A percentile compares a stretch with the other conserved stretches of the same genome.
These are phyloP conservation scores for Penicillium goetzii DNA, from an alignment of 495 filamentous ascomycete species.

Conservation along the genomic window DNA sequence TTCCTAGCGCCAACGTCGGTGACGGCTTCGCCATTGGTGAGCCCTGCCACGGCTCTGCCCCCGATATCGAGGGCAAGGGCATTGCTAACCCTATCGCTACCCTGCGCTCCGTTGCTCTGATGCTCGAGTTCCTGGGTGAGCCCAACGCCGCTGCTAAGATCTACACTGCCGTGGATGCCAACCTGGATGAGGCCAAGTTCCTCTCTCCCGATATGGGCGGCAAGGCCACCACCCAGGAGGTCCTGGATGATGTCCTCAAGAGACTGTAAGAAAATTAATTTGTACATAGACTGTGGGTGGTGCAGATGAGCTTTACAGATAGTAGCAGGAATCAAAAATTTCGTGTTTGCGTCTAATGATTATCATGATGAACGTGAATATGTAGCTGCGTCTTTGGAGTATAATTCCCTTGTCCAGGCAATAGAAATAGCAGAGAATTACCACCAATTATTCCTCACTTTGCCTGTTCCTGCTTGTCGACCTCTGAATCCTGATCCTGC, in stretches of 20 bases:
- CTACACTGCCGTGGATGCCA: constrained; percentile 89
- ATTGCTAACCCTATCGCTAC: constrained; percentile 98
- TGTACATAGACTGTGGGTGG: constrained; percentile 21
- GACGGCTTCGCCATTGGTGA: constrained; percentile 95
- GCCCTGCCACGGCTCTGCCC: constrained; percentile 95
- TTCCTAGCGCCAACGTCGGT: constrained; percentile 96
- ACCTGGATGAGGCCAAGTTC: constrained; percentile 79
- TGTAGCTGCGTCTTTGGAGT: background rate
- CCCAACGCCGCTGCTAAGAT: constrained; percentile 84
- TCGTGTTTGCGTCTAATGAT: background rate
- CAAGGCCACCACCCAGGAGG: constrained; percentile 82
- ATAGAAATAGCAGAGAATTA: background rate
- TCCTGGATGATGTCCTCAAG: constrained; percentile 85
- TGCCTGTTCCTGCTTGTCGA: constrained; percentile 9
- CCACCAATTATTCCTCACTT: background rate
- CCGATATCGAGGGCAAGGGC: constrained; percentile 89
- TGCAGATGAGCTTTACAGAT: background rate
- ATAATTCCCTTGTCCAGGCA: background rate
- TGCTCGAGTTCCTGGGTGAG: constrained; percentile 94
- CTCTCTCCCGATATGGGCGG: constrained; percentile 93
- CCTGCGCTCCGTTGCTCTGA: constrained; percentile 84
- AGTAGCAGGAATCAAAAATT: constrained; percentile 6
- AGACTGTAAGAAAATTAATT: constrained; percentile 62
- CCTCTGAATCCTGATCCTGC: constrained; percentile 18
- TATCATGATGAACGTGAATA: background rate